A percentile compares a stretch with the other conserved stretches of the same genome.
These are phyloP conservation scores for Iodosphaeria phyllophila DNA, from an alignment of 2,329 filamentous ascomycete species.

Conservation along the genomic window DNA sequence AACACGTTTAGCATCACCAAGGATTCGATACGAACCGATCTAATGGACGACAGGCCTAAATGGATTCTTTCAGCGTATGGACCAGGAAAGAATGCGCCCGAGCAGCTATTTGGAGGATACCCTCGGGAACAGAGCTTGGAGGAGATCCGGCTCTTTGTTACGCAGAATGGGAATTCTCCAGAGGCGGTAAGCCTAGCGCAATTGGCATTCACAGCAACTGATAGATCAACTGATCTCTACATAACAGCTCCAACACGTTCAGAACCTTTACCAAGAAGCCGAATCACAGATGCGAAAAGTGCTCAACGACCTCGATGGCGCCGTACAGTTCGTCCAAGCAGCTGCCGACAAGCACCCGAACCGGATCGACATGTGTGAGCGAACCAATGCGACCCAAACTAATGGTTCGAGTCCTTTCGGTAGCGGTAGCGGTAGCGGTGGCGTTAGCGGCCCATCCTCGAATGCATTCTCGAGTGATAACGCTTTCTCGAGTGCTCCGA, in stretches of 20 bases:
- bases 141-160: constrained; percentile 65
- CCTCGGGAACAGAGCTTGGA: constrained; percentile 74
- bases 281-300: constrained; percentile 56
- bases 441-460: no score
- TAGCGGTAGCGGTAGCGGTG: no score
- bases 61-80: constrained; percentile 83
- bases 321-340: constrained; percentile 48
- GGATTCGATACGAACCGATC: constrained; percentile 43
- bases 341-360: constrained; percentile 58
- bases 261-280: constrained; percentile 42
- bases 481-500: no score
- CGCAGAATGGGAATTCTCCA: constrained; percentile 15
- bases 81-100: constrained; percentile 56
- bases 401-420: no score
- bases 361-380: constrained; percentile 42
- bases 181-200: constrained; percentile 22
- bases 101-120: constrained; percentile 66
- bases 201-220: constrained; percentile 1
- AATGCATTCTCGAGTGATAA: no score
- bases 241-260: constrained; percentile 37
- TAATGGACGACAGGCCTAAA: constrained; percentile 52
- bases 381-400: constrained; percentile 19
- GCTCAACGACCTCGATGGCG: constrained; percentile 49
- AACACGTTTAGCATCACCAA: constrained; percentile 32
- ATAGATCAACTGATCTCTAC: constrained; percentile 1